Percentiles rank a stretch among this genome's conserved stretches.
phyloP scores from a whole-genome alignment of 306 rosid genomes.

The apple (Malus domestica) region ASM211411v1 NC_041799.1:6989501-6990000 shows the following conservation, averaged over 20 bases:
- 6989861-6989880: neutral
- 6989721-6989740: neutral
- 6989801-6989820: too few species aligned
- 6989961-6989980: too few species aligned
- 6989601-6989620: too few species aligned
- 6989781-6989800: too few species aligned
- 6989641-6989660: neutral
- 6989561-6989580: too few species aligned
- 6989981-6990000: too few species aligned
- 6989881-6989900: neutral
- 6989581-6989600: too few species aligned
- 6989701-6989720: conserved; percentile 1
- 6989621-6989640: too few species aligned
- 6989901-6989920: neutral
- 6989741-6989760: neutral
- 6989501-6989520: neutral
- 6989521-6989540: neutral
- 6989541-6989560: neutral
- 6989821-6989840: too few species aligned
- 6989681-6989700: neutral
- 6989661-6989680: neutral
- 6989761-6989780: neutral
- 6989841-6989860: too few species aligned
- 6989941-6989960: too few species aligned
- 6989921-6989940: neutral